Evolutionary conservation across 2,329 filamentous ascomycete species (phyloP).

Genomic region (Exophiala phaeomuriformis): DNA sequence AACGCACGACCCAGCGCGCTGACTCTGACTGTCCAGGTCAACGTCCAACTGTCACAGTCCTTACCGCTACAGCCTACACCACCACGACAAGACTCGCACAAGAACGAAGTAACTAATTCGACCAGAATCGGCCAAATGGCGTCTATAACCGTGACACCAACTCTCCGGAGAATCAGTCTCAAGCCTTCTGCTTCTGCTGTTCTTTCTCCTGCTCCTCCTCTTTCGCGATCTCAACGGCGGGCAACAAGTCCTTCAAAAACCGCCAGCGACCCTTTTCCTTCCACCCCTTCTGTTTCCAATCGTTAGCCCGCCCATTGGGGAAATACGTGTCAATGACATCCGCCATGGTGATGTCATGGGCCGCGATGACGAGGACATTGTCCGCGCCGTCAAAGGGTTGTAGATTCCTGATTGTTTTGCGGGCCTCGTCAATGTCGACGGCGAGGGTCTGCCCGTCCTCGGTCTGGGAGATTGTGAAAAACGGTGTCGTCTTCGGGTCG

Average conservation of each 20-base stretch:
- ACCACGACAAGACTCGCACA: too few relatives aligned
- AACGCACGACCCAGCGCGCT: too few relatives aligned
- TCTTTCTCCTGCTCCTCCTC: too few relatives aligned
- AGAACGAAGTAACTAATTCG: too few relatives aligned
- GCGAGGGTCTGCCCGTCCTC: constrained; percentile 6
- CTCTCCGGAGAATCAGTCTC: too few relatives aligned
- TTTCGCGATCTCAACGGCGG: not conserved
- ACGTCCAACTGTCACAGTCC: too few relatives aligned
- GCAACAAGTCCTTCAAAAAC: constrained; percentile 19
- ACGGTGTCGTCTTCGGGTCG: too few relatives aligned
- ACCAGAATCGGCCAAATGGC: too few relatives aligned
- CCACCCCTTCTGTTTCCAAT: constrained; percentile 30
- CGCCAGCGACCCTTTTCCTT: constrained; percentile 20
- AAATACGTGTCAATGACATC: constrained; percentile 29
- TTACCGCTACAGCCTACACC: too few relatives aligned
- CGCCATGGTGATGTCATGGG: constrained; percentile 28
- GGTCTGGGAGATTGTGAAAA: not conserved
- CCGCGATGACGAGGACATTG: constrained; percentile 29
- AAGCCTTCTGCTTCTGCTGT: too few relatives aligned
- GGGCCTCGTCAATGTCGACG: constrained; percentile 12
- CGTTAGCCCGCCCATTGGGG: constrained; percentile 8
- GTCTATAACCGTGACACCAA: too few relatives aligned
- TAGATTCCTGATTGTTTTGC: constrained; percentile 18
- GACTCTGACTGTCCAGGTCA: too few relatives aligned
- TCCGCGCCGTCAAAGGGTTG: constrained; percentile 25